Evolutionary conservation across 2,329 filamentous ascomycete genomes (phyloP).

Genomic region (Phaeosphaeria sp.): DNA sequence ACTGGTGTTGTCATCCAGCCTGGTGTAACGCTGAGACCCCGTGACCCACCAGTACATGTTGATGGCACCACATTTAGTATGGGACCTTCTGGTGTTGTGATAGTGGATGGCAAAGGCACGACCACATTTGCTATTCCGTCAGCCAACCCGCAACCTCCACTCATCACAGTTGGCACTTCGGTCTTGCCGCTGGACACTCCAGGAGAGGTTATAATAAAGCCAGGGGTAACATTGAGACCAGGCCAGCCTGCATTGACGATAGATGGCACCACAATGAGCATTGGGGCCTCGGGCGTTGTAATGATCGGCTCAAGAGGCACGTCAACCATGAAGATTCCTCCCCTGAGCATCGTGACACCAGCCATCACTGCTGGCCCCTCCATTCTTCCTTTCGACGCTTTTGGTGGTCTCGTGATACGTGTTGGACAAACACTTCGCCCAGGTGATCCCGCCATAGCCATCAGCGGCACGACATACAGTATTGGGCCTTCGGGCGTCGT

Average conservation of each 20-base stretch:
- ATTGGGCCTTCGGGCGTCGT: conserved; percentile 11
- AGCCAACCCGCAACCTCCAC: conserved; percentile 2
- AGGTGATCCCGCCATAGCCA: conserved; percentile 16
- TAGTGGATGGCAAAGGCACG: not conserved
- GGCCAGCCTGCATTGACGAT: conserved; percentile 12
- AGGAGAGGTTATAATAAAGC: conserved; percentile 18
- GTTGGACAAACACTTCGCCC: conserved; percentile 12
- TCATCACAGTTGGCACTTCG: conserved; percentile 21
- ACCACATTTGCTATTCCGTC: conserved; percentile 8
- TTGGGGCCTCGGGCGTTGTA: conserved; percentile 15
- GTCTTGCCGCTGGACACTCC: conserved; percentile 14
- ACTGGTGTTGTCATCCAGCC: conserved; percentile 23
- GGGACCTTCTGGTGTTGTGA: conserved; percentile 12
- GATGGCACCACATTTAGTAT: conserved; percentile 19
- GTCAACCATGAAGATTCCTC: conserved; percentile 1
- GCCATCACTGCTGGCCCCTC: conserved; percentile 6
- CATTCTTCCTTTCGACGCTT: conserved; percentile 2
- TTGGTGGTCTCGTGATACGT: conserved; percentile 10
- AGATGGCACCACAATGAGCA: conserved; percentile 17
- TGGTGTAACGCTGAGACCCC: conserved; percentile 15
- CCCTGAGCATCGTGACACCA: not conserved
- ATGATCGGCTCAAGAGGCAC: not conserved
- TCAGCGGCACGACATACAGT: conserved; percentile 12
- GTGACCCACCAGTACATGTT: conserved; percentile 10
- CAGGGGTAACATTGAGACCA: conserved; percentile 17